Percentiles rank a stretch among this genome's conserved stretches.
Evolutionary conservation across 2,329 filamentous ascomycete genomes (phyloP).

Genomic region (Botrytis tulipae): DNA sequence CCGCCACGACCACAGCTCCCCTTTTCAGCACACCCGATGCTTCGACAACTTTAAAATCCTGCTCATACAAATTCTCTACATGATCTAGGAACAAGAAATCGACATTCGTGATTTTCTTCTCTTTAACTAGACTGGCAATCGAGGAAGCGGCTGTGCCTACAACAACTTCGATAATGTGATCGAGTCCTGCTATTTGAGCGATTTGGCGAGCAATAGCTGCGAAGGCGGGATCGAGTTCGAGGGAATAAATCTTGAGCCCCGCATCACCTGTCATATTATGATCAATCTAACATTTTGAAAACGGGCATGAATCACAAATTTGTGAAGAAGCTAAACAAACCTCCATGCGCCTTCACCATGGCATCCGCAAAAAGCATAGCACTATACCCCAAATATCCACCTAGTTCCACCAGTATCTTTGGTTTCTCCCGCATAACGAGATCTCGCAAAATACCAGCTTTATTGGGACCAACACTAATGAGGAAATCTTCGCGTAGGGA

Average conservation of each 20-base stretch:
- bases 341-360: constrained; percentile 43
- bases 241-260: constrained; percentile 54
- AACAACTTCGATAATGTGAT: constrained; percentile 65
- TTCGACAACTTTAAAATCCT: constrained; percentile 73
- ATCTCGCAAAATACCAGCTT: constrained; percentile 66
- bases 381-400: constrained; percentile 80
- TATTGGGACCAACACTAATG: constrained; percentile 75
- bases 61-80: constrained; percentile 69
- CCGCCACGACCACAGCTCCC: constrained; percentile 62
- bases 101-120: constrained; percentile 54
- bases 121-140: constrained; percentile 55
- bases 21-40: constrained; percentile 59
- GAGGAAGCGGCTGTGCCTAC: constrained; percentile 65
- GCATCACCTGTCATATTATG: constrained; percentile 44
- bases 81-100: constrained; percentile 78
- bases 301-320: not conserved
- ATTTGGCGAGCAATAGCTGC: constrained; percentile 65
- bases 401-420: constrained; percentile 69
- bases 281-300: not conserved
- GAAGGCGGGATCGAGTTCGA: constrained; percentile 71
- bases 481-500: constrained; percentile 63
- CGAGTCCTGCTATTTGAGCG: constrained; percentile 67
- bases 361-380: constrained; percentile 71
- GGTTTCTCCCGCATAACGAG: constrained; percentile 67
- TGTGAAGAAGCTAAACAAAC: not conserved